A percentile compares a stretch with the other conserved stretches of the same genome.
These are phyloP conservation scores for Suhomyces atakaporum DNA, from an alignment of 1,139 yeast species.

Conservation along the genomic window DNA sequence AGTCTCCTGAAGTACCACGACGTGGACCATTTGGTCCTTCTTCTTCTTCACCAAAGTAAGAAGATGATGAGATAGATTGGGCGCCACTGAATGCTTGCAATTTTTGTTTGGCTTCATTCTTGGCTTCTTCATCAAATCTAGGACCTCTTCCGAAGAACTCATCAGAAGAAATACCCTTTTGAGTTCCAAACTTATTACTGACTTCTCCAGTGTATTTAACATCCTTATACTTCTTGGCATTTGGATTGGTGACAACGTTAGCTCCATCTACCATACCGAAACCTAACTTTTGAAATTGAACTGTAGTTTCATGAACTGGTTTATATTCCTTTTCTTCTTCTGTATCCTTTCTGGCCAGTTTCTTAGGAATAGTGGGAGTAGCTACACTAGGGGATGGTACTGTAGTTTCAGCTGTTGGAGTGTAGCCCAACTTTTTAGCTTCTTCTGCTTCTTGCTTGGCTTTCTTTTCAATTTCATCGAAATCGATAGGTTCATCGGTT, in stretches of 20 bases:
- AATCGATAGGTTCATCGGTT: slow-evolving; percentile 71
- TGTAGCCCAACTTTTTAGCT: slow-evolving; percentile 70
- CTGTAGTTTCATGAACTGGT: slow-evolving; percentile 59
- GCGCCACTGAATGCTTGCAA: slow-evolving; percentile 84
- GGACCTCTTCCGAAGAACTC: slow-evolving; percentile 89
- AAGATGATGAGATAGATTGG: slow-evolving; percentile 83
- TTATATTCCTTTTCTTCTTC: slow-evolving; percentile 6
- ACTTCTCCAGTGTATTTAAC: slow-evolving; percentile 69
- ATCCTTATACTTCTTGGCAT: slow-evolving; percentile 48
- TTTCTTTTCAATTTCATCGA: slow-evolving; percentile 86
- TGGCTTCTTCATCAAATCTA: slow-evolving; percentile 73
- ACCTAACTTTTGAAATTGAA: slow-evolving; percentile 75
- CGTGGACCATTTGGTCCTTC: slow-evolving; percentile 29
- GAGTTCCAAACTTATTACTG: slow-evolving; percentile 76
- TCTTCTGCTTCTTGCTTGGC: slow-evolving; percentile 84
- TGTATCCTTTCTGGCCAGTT: slow-evolving; percentile 7
- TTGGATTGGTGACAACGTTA: slow-evolving; percentile 33
- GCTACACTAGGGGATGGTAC: slow-evolving; percentile 3
- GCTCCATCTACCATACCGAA: slow-evolving; percentile 74
- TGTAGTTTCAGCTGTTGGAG: slow-evolving; percentile 41
- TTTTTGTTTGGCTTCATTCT: slow-evolving; percentile 76
- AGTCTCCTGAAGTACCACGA: slow-evolving; percentile 20
- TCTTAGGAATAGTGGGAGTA: slow-evolving; percentile 12
- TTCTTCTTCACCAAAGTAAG: slow-evolving; percentile 90
- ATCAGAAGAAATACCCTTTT: slow-evolving; percentile 94